Base-by-base conservation (phyloP, 805 yeast species). In the Nakazawaea holstii region DNA sequence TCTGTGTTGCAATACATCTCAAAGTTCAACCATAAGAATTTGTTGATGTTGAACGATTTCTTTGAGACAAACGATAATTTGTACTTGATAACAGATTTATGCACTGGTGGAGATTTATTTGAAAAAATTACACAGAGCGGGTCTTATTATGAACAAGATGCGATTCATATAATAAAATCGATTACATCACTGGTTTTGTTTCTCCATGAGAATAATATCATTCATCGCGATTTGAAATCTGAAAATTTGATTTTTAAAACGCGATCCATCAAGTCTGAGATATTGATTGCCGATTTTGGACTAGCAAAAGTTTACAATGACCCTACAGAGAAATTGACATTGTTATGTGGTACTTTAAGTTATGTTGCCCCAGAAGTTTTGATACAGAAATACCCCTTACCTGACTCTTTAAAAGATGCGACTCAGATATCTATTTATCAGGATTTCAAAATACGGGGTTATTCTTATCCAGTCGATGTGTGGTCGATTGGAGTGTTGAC, bases 161-260 rank as follows among this genome's bases (percentile, higher is more conserved):
- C 89, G 0, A 76, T 72, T 46, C 77, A 78, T 0, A 67, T 86
- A 1, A 80, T 80, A 55, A 61, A 52, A 32, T 82, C 77, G 50
- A 67, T 79, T 53, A 43, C 65, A 9, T 41, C 54, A 57, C 98
- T 97, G 6, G 70, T 92, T 55, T 82, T 83, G 57, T 92, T 89
- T 63, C 81, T 92, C 48, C 99, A 92, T 63, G 80, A 90, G 4
- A 95, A 96, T 10, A 94, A 87, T 60, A 96, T 92, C 29, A 77
- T 92, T 45, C 98, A 94, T 65, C 76, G 99, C 43, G 98, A 92
- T 66, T 71, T 92, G 57, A 92, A 94, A 65, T 98, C 99, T 1
- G 96, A 96, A 8, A 92, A 92, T 60, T 68, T 92, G 33, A 72
- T 92, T 39, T 70, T 53, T 67, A 87, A 91, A 49, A 88, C 89